Conservation (phyloP, 2,329 filamentous ascomycete species). For the Pyrenophora teres region DNA sequence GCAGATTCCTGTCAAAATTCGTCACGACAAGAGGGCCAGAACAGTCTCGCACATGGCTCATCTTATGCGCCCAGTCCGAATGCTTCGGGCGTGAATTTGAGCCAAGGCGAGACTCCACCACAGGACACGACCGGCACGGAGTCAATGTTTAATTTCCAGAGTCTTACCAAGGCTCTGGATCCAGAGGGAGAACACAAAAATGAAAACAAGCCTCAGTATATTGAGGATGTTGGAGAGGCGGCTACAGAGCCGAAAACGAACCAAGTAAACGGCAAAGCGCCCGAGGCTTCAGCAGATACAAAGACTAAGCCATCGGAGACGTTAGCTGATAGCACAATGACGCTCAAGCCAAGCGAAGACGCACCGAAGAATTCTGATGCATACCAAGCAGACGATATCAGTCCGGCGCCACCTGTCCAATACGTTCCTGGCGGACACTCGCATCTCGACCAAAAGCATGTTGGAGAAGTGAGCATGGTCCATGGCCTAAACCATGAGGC, state of each 20-base stretch:
- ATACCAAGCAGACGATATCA: conserved; percentile 34
- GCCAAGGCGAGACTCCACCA: conserved; percentile 35
- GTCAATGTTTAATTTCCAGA: conserved; percentile 89
- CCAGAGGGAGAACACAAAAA: conserved; percentile 58
- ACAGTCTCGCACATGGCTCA: conserved; percentile 48
- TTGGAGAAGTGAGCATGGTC: conserved; percentile 40
- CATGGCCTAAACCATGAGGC: conserved; percentile 34
- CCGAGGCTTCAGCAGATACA: neutral
- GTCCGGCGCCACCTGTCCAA: conserved; percentile 30
- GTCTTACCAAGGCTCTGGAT: conserved; percentile 82
- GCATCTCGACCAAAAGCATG: conserved; percentile 41
- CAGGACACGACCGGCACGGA: conserved; percentile 62
- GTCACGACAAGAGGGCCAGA: conserved; percentile 30
- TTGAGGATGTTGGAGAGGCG: conserved; percentile 42
- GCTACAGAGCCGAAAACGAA: conserved; percentile 9
- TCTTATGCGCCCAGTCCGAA: conserved; percentile 57
- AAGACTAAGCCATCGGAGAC: conserved; percentile 16
- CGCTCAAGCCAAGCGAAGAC: conserved; percentile 29
- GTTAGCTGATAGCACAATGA: conserved; percentile 35
- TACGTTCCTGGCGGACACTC: conserved; percentile 22
- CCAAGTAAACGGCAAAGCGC: conserved; percentile 7
- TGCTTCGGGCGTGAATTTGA: conserved; percentile 57
- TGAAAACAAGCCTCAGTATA: conserved; percentile 45
- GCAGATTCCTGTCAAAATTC: conserved; percentile 64
- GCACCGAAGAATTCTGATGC: conserved; percentile 3